Evolutionary conservation across 371 early-diverging fungal species (phyloP).

Genomic region (Gilbertella persicaria): DNA sequence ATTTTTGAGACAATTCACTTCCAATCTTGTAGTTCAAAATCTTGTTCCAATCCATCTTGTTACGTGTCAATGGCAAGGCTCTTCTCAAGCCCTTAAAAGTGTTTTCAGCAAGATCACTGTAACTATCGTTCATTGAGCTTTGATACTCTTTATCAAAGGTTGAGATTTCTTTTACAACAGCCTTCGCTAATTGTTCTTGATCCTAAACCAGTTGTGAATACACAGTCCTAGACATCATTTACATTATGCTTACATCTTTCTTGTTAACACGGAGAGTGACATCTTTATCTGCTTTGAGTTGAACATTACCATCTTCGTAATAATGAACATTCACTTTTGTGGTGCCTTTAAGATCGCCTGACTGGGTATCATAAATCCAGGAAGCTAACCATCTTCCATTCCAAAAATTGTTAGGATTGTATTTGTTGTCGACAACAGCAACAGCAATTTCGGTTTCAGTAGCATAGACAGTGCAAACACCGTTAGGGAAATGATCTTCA

Average conservation of each 20-base stretch:
- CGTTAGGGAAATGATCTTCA: constrained; percentile 78
- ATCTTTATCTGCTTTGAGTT: constrained; percentile 79
- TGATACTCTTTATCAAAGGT: constrained; percentile 85
- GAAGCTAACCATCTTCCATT: constrained; percentile 91
- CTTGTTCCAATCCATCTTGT: constrained; percentile 93
- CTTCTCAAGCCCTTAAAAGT: constrained; percentile 92
- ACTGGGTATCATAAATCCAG: constrained; percentile 69
- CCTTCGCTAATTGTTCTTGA: constrained; percentile 47
- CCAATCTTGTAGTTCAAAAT: constrained; percentile 65
- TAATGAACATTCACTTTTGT: constrained; percentile 89
- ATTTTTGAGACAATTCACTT: constrained; percentile 51
- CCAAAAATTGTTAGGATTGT: constrained; percentile 92
- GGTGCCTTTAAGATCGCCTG: constrained; percentile 67
- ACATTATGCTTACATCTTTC: constrained; percentile 21
- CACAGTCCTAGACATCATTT: neutral
- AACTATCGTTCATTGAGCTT: constrained; percentile 79
- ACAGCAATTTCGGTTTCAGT: constrained; percentile 57
- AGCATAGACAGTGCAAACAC: constrained; percentile 68
- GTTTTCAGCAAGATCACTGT: constrained; percentile 75
- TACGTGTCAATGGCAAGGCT: constrained; percentile 88
- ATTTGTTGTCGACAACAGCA: constrained; percentile 86
- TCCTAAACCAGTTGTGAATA: constrained; percentile 36
- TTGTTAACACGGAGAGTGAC: constrained; percentile 37
- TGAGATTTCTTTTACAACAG: constrained; percentile 65
- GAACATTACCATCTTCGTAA: constrained; percentile 98